phyloP scores from a whole-genome alignment of 129 eudicot species.

The Pittosporum tobira region DNA sequence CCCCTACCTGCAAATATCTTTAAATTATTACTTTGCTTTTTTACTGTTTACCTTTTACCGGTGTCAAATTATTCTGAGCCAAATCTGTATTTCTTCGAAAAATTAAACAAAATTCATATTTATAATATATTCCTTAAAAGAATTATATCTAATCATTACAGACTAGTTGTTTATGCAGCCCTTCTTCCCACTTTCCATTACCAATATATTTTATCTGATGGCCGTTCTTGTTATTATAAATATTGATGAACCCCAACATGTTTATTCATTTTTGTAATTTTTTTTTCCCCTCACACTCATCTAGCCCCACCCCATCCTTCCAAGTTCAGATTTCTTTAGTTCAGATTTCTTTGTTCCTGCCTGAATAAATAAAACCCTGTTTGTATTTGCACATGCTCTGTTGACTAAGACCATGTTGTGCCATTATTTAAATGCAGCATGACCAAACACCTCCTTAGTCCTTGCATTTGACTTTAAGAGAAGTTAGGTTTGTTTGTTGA shows the following conservation, averaged over 20 bases:
- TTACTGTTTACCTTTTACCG: neutral
- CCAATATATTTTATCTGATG: slow-evolving; percentile 15
- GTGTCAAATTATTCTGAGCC: neutral
- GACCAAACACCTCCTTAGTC: slow-evolving; percentile 34
- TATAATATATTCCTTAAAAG: slow-evolving; percentile 6
- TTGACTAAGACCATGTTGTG: slow-evolving; percentile 66
- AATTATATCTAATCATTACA: slow-evolving; percentile 1
- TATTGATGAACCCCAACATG: slow-evolving; percentile 26
- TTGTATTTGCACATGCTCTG: slow-evolving; percentile 67
- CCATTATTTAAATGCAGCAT: slow-evolving; percentile 30
- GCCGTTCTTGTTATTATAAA: slow-evolving; percentile 11
- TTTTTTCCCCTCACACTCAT: slow-evolving; percentile 9
- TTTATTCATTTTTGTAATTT: slow-evolving; percentile 23
- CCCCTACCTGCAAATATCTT: slow-evolving; percentile 65
- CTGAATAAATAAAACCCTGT: slow-evolving; percentile 24
- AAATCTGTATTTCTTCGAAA: neutral
- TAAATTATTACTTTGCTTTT: neutral
- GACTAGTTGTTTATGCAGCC: neutral
- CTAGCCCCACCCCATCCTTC: slow-evolving; percentile 25
- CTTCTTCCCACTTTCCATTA: neutral
- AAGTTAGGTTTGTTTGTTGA: slow-evolving; percentile 58
- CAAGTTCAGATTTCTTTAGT: slow-evolving; percentile 27
- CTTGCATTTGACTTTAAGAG: slow-evolving; percentile 48
- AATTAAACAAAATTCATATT: no score
- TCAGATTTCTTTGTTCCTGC: slow-evolving; percentile 35